Percentiles rank a stretch among this genome's conserved stretches.
These are phyloP conservation scores for Daldinia childiae DNA, from an alignment of 495 filamentous ascomycete species.

Conservation along the genomic window DNA sequence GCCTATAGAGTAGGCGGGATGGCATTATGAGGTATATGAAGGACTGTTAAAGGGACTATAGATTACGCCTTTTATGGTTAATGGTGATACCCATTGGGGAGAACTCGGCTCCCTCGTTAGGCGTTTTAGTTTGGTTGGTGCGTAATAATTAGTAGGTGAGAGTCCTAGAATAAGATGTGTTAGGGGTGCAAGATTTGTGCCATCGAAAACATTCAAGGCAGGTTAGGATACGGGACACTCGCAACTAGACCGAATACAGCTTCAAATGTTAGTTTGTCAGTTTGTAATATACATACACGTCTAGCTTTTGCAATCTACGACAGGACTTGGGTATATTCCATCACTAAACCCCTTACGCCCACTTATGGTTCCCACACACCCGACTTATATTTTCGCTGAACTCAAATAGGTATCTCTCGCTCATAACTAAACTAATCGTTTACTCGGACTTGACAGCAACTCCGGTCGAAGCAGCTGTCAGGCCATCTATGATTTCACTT, in stretches of 20 bases:
- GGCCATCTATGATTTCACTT: conserved; percentile 72
- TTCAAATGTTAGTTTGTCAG: neutral
- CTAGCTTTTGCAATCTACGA: neutral
- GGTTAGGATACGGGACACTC: neutral
- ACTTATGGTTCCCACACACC: conserved; percentile 1
- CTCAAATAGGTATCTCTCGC: neutral
- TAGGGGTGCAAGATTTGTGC: neutral
- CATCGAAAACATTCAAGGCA: neutral
- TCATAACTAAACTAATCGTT: neutral
- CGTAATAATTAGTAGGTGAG: neutral
- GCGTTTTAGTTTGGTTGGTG: conserved; percentile 2
- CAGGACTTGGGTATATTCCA: neutral
- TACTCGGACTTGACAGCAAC: conserved; percentile 34
- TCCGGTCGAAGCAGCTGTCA: conserved; percentile 50
- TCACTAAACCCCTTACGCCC: neutral
- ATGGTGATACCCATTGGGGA: conserved; percentile 32
- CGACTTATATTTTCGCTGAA: neutral
- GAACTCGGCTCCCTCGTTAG: conserved; percentile 4
- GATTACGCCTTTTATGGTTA: neutral
- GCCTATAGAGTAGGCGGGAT: neutral
- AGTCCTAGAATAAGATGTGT: neutral
- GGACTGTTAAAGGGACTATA: neutral
- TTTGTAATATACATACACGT: neutral
- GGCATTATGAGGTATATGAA: neutral
- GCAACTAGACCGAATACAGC: neutral